phyloP scores from a whole-genome alignment of 768 basidiomycete genomes.

The Tulasnella sp. region DNA sequence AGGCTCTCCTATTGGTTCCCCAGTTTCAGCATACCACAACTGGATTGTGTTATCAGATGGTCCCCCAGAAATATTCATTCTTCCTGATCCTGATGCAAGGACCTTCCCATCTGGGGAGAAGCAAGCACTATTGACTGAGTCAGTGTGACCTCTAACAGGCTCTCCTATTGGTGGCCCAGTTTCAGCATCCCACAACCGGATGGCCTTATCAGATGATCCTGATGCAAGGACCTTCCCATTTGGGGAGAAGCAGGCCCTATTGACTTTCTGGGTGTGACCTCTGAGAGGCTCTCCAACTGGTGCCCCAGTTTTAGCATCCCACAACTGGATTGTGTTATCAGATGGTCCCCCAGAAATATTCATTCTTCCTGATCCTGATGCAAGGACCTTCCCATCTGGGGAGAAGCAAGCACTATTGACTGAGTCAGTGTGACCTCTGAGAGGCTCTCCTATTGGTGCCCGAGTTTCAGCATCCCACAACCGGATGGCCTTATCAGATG shows the following conservation, averaged over 20 bases:
- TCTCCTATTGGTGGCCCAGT: slow-evolving; percentile 42
- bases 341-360: no score
- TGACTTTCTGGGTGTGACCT: not conserved
- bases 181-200: slow-evolving; percentile 51
- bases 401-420: not conserved
- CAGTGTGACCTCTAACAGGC: slow-evolving; percentile 48
- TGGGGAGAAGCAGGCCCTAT: not conserved
- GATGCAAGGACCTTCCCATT: not conserved
- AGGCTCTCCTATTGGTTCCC: not conserved
- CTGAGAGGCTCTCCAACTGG: not conserved
- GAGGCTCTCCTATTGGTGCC: not conserved
- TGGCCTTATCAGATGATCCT: slow-evolving; percentile 42
- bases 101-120: not conserved
- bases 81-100: not conserved
- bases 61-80: no score
- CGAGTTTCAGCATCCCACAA: not conserved
- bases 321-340: not conserved
- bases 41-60: not conserved
- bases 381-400: not conserved
- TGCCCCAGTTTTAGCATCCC: not conserved
- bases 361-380: not conserved
- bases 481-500: not conserved
- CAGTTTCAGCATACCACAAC: not conserved
- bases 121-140: slow-evolving; percentile 42
- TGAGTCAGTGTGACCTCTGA: not conserved